Evolutionary conservation across 2,329 filamentous ascomycete genomes (phyloP), one percentile per base, ranked within the genome.

Genomic region (Talaromyces islandicus): DNA sequence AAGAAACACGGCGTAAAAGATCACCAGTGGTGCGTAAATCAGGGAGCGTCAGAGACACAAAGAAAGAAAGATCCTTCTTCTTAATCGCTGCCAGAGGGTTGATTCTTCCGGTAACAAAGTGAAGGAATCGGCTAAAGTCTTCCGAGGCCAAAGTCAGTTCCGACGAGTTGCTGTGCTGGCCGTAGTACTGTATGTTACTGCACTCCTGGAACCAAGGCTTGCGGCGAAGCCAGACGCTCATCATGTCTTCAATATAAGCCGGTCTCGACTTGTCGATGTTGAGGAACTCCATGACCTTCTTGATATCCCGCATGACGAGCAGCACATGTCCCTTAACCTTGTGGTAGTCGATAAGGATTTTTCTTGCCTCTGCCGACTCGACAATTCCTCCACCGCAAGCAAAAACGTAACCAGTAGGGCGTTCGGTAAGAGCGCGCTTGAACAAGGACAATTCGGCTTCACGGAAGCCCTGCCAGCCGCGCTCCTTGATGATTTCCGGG

Each of bases 381-480:
- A 99, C 92, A 30, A 99, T 85, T 30, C 94, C 94, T 50, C 94
- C 94, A 57, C 94, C 94, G 66, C 93, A 97, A 0, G 94, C 94
- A 71, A 99, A 92, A 63, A 99, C 84, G 69, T 96, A 81, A 4
- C 89, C 89, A 2, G 82, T 84, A 1, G 89, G 80, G 67, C 90
- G 88, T 59, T 92, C 90, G 58, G 85, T 84, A 71, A 96, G 85
- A 29, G 90, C 84, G 48, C 87, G 85, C 64, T 85, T 83, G 7
- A 99, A 79, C 6, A 97, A 79, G 3, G 84, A 83, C 9, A 93
- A 75, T 72, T 99, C 94, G 24, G 88, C 87, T 27, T 84, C 81
- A 57, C 94, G 85, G 79, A 99, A 99, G 0, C 87, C 89, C 60
- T 91, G 89, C 94, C 94, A 99, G 54, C 94, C 92, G 32, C 72